A percentile compares a stretch with the other conserved stretches of the same genome.
These are phyloP conservation scores for Trametes pubescens DNA, from an alignment of 1,284 basidiomycete genomes.

Conservation along the genomic window DNA sequence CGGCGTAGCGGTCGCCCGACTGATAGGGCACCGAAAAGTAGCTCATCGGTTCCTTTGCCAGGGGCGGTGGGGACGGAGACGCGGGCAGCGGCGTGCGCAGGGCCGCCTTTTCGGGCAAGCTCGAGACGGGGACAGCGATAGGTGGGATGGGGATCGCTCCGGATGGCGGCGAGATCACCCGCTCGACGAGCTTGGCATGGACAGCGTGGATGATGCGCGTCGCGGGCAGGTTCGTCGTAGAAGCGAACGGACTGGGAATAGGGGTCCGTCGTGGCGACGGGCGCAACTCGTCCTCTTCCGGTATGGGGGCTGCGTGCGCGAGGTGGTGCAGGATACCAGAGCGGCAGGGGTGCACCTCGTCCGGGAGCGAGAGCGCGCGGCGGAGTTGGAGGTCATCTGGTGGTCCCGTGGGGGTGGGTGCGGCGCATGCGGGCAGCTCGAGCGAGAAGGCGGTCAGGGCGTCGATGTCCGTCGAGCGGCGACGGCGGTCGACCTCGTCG, in stretches of 20 bases:
- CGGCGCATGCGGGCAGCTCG: slow-evolving; percentile 7
- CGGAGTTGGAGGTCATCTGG: slow-evolving; percentile 26
- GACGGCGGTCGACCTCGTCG: slow-evolving; percentile 68
- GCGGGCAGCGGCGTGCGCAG: slow-evolving; percentile 20
- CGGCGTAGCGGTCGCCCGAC: not conserved
- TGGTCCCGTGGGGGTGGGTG: not conserved
- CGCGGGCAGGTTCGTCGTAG: slow-evolving; percentile 43
- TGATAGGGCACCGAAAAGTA: slow-evolving; percentile 16
- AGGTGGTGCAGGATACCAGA: slow-evolving; percentile 10
- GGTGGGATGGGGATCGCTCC: not conserved
- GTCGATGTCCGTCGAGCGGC: slow-evolving; percentile 43
- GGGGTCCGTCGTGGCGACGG: slow-evolving; percentile 51
- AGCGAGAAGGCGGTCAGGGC: slow-evolving; percentile 25
- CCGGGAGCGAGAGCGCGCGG: slow-evolving; percentile 29
- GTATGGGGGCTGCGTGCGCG: slow-evolving; percentile 43
- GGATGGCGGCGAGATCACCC: not conserved
- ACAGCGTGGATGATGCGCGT: slow-evolving; percentile 11
- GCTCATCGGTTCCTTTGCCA: slow-evolving; percentile 10
- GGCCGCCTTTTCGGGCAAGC: slow-evolving; percentile 11
- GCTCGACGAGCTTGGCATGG: not conserved
- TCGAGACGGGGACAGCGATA: not conserved
- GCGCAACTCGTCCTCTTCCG: slow-evolving; percentile 59
- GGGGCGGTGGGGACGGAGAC: slow-evolving; percentile 3
- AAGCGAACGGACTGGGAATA: slow-evolving; percentile 44
- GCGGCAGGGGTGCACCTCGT: slow-evolving; percentile 19